Evolutionary conservation across 1,139 yeast genomes (phyloP).

Genomic region (Protomyces arabidopsidicola): DNA sequence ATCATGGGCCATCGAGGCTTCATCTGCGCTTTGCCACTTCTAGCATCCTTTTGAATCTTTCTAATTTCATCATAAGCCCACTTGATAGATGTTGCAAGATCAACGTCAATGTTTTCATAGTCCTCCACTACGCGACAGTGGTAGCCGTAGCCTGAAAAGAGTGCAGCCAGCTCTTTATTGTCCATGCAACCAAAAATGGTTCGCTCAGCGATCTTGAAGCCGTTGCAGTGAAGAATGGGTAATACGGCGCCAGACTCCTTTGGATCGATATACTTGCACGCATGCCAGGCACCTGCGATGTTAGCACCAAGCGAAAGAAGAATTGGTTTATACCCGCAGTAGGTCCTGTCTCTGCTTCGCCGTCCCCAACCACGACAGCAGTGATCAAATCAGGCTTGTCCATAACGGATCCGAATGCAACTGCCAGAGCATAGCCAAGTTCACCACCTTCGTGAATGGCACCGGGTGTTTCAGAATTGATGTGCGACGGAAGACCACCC

Average conservation of each 20-base stretch:
- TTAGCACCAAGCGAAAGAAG: too few species aligned
- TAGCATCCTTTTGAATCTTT: conserved; percentile 33
- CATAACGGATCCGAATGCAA: conserved; percentile 33
- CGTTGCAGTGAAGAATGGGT: conserved; percentile 34
- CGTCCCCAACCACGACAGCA: conserved; percentile 33
- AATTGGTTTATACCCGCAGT: conserved; percentile 26
- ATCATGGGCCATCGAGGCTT: conserved; percentile 35
- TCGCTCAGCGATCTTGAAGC: conserved; percentile 34
- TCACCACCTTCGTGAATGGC: conserved; percentile 35
- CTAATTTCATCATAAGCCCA: conserved; percentile 33
- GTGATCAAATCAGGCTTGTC: conserved; percentile 34
- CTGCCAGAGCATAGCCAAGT: conserved; percentile 34
- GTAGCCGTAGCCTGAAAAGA: conserved; percentile 34
- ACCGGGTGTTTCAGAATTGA: conserved; percentile 34
- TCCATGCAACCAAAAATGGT: conserved; percentile 34
- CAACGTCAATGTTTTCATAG: conserved; percentile 29
- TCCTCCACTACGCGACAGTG: conserved; percentile 33
- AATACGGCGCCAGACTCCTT: conserved; percentile 34
- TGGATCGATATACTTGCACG: conserved; percentile 34
- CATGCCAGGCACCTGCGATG: conserved; percentile 32
- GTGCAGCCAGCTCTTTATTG: conserved; percentile 33
- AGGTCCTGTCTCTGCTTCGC: conserved; percentile 35
- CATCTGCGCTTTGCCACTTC: conserved; percentile 32
- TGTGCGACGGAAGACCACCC: conserved; percentile 34
- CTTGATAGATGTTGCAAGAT: conserved; percentile 32